These are phyloP conservation scores for Lipomyces spencermartinsiae DNA, from an alignment of 805 yeast species.

Conservation along the genomic window DNA sequence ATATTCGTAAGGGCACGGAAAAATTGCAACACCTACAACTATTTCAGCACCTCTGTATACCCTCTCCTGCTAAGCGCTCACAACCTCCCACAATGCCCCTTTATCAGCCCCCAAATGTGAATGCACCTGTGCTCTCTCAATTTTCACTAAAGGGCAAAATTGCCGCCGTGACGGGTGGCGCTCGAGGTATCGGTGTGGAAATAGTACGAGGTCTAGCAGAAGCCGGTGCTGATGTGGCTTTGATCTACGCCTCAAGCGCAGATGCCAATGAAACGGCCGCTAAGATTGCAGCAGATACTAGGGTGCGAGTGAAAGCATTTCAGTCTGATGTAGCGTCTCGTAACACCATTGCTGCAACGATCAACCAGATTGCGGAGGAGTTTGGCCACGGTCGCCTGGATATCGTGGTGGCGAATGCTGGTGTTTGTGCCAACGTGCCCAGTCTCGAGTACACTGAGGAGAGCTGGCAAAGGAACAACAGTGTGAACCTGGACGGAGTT, in stretches of 20 bases:
- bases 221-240: conserved; percentile 58
- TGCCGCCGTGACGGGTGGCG: conserved; percentile 60
- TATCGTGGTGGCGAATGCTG: conserved; percentile 56
- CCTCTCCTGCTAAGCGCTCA: too few relatives aligned
- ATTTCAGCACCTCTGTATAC: too few relatives aligned
- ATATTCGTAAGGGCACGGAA: too few relatives aligned
- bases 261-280: conserved; percentile 62
- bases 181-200: conserved; percentile 63
- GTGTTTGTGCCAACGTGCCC: conserved; percentile 42
- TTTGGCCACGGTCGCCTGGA: conserved; percentile 50
- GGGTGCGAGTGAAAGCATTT: conserved; percentile 39
- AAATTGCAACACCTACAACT: too few relatives aligned
- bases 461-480: neutral
- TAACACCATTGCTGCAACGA: conserved; percentile 68
- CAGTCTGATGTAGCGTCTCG: conserved; percentile 51
- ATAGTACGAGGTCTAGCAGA: conserved; percentile 59
- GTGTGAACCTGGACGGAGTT: conserved; percentile 9
- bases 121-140: too few relatives aligned
- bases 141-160: conserved; percentile 54
- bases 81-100: too few relatives aligned
- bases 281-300: conserved; percentile 55
- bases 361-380: conserved; percentile 51
- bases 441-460: conserved; percentile 6
- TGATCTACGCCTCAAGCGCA: conserved; percentile 6
- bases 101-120: too few relatives aligned